phyloP scores from a whole-genome alignment of 495 filamentous ascomycete genomes.

The Astrothelium subdiscretum region DNA sequence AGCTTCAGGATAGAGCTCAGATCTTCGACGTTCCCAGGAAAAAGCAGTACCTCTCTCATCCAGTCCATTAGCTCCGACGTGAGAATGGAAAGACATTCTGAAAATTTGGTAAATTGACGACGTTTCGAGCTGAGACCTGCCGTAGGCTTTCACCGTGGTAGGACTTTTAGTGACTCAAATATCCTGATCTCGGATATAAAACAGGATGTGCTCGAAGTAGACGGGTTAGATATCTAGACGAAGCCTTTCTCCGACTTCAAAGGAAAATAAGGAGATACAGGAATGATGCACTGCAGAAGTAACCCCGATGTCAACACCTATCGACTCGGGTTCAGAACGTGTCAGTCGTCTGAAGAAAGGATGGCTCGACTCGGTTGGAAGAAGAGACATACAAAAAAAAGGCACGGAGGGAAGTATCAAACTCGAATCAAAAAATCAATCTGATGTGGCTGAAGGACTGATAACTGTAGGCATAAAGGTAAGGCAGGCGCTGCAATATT shows the following conservation, averaged over 20 bases:
- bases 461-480: too few relatives aligned
- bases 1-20: neutral
- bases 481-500: too few relatives aligned
- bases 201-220: neutral
- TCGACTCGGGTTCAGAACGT: too few relatives aligned
- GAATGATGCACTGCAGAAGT: neutral
- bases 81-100: neutral
- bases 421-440: too few relatives aligned
- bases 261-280: neutral
- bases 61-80: neutral
- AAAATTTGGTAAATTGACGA: too few relatives aligned
- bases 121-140: too few relatives aligned
- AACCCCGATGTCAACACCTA: neutral
- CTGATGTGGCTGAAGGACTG: too few relatives aligned
- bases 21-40: neutral
- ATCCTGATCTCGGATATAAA: neutral
- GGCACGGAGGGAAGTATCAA: too few relatives aligned
- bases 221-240: neutral
- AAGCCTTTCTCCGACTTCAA: neutral
- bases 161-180: neutral
- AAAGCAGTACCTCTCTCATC: neutral
- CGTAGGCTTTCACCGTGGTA: too few relatives aligned
- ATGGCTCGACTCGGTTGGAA: too few relatives aligned
- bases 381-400: too few relatives aligned
- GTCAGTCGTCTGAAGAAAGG: too few relatives aligned